Evolutionary conservation across 768 basidiomycete genomes (phyloP).

Genomic region (Hebeloma cylindrosporum): DNA sequence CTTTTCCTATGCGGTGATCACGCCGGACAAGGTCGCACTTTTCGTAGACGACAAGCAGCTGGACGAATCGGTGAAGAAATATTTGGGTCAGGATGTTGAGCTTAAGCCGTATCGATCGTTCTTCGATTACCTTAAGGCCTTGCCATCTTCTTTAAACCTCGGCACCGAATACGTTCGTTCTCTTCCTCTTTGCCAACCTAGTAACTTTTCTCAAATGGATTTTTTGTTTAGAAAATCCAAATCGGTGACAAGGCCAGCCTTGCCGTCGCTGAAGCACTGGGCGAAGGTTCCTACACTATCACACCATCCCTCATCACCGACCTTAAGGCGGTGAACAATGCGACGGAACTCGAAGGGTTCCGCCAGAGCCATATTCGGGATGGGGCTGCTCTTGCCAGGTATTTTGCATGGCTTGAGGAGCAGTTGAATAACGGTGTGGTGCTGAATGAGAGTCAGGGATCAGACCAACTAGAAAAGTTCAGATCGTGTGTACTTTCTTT

Average conservation of each 20-base stretch:
- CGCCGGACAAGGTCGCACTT: conserved; percentile 53
- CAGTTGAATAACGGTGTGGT: conserved; percentile 60
- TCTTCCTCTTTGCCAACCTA: not conserved
- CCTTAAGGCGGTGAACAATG: conserved; percentile 80
- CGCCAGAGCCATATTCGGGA: conserved; percentile 86
- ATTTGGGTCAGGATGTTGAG: conserved; percentile 61
- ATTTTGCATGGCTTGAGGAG: conserved; percentile 96
- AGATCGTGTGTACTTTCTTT: conserved; percentile 60
- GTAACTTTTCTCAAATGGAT: not conserved
- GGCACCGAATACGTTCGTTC: conserved; percentile 32
- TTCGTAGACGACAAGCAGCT: conserved; percentile 67
- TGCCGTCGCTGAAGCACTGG: conserved; percentile 80
- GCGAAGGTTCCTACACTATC: conserved; percentile 61
- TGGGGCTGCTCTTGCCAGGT: conserved; percentile 81
- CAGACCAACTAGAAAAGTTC: conserved; percentile 75
- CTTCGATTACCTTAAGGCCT: conserved; percentile 58
- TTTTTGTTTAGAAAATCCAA: conserved; percentile 57
- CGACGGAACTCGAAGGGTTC: conserved; percentile 85
- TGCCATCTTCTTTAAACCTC: conserved; percentile 38
- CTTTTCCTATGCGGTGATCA: conserved; percentile 88
- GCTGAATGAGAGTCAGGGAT: conserved; percentile 78
- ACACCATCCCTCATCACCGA: conserved; percentile 74
- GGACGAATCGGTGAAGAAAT: conserved; percentile 38
- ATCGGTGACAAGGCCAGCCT: conserved; percentile 77
- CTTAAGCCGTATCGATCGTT: conserved; percentile 70